Evolutionary conservation across 2,329 filamentous ascomycete species (phyloP), one percentile per base, ranked within the genome.

Genomic region (Rutstroemia sp.): DNA sequence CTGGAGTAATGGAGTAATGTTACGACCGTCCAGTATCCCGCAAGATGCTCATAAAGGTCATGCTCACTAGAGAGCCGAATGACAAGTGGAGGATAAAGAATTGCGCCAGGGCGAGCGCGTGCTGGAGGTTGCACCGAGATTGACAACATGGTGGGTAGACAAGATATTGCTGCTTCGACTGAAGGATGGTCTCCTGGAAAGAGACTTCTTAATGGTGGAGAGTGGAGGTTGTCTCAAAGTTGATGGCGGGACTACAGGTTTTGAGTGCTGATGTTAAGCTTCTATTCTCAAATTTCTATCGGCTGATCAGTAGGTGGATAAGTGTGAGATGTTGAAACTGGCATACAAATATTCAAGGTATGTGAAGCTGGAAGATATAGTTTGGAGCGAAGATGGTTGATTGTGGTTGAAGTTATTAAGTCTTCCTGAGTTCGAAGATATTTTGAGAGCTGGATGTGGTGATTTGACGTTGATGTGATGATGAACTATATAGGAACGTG

Each of bases 71-170:
- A 61, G 16, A 69, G 57, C 25, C 58, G 56, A 42, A 63, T 66
- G 39, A 63, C 61, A 7, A 66, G 42, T 46, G 67, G 67, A 48
- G 66, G 65, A 45, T 65, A 66, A 3, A 68, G 56, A 49, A 62
- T 46, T 7, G 61, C 56, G 8, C 65, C 65, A 30, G 62, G 60
- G 23, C 61, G 58, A 21, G 58, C 57, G 49, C 61, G 59, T n/a
- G 57, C 54, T 19, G 65, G 62, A 45, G 67, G 66, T 54, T 68
- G 67, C 46, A 68, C 63, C 42, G 62, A 64, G 16, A 69, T 51
- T 41, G 51, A 37, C 38, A 55, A 55, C 52, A 55, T 55, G 30
- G 6, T 55, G 25, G 25, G 34, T 55, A 6, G 19, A 21, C n/a
- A 4, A 27, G 5, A 10, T 42, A 44, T 55, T 37, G 37, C n/a